Conservation (phyloP, 768 basidiomycete genomes). For the Kwoniella sp. region DNA sequence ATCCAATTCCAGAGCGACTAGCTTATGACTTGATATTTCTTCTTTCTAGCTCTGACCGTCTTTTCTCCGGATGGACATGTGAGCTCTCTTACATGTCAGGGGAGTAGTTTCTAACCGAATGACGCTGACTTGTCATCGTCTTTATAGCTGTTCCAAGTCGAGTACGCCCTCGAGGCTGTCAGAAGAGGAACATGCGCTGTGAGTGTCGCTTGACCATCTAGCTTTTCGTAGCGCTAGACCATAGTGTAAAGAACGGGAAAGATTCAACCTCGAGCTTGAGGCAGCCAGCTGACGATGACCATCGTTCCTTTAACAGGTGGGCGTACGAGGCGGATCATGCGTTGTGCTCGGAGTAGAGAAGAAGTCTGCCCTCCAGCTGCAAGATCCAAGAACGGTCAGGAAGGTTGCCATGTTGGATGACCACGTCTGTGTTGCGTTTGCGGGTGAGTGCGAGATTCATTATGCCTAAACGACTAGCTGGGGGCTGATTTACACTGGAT, state of each 20-base stretch:
- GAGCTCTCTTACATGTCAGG: too few species aligned
- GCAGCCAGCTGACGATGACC: slow-evolving; percentile 1
- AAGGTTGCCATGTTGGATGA: slow-evolving; percentile 99
- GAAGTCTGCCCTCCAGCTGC: slow-evolving; percentile 94
- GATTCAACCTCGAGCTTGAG: neutral
- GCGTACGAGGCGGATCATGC: slow-evolving; percentile 89
- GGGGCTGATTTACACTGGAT: too few species aligned
- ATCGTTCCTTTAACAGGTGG: slow-evolving; percentile 65
- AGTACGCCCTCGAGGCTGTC: slow-evolving; percentile 98
- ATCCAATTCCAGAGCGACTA: neutral
- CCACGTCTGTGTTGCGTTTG: slow-evolving; percentile 94
- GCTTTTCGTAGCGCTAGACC: neutral
- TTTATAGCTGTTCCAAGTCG: slow-evolving; percentile 68
- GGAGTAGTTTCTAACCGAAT: too few species aligned
- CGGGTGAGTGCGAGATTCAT: slow-evolving; percentile 64
- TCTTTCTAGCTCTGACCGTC: slow-evolving; percentile 78
- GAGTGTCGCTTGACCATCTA: slow-evolving; percentile 43
- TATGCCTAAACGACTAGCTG: neutral
- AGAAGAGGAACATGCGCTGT: slow-evolving; percentile 96
- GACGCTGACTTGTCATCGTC: slow-evolving; percentile 29
- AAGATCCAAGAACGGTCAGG: slow-evolving; percentile 94
- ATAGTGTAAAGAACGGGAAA: neutral
- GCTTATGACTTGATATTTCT: slow-evolving; percentile 7
- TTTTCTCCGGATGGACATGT: slow-evolving; percentile 99
- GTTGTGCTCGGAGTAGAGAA: slow-evolving; percentile 98